Conservation (phyloP, 2,329 filamentous ascomycete species). For the Colletotrichum tamarilloi region DNA sequence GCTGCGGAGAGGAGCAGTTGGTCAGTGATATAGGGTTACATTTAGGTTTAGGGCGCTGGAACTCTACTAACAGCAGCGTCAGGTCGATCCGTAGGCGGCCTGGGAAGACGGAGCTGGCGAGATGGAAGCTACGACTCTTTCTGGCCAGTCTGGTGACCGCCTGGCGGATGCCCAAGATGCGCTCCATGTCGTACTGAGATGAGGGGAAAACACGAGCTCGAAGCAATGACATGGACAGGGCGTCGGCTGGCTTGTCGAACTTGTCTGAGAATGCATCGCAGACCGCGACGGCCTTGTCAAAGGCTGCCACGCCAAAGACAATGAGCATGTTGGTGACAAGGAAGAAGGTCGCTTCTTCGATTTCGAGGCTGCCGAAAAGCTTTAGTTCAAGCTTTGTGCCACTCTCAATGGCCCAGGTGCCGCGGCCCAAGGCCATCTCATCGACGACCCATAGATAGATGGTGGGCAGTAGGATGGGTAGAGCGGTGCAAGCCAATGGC, state of each 20-base stretch:
- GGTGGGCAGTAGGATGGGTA: conserved; percentile 73
- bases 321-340: conserved; percentile 76
- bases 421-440: conserved; percentile 72
- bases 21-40: conserved; percentile 19
- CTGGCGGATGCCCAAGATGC: conserved; percentile 68
- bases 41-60: too few relatives aligned
- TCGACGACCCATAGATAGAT: conserved; percentile 80
- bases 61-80: conserved; percentile 64
- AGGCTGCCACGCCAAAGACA: conserved; percentile 74
- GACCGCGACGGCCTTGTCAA: conserved; percentile 76
- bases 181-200: conserved; percentile 64
- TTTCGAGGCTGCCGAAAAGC: conserved; percentile 73
- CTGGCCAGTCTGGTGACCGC: conserved; percentile 66
- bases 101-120: conserved; percentile 76
- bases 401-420: conserved; percentile 77
- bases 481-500: conserved; percentile 65
- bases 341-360: conserved; percentile 83
- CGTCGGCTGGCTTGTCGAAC: conserved; percentile 61
- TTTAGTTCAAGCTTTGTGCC: conserved; percentile 74
- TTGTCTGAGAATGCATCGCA: conserved; percentile 70
- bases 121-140: conserved; percentile 80
- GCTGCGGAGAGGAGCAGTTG: conserved; percentile 42
- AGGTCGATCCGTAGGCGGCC: conserved; percentile 76
- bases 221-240: conserved; percentile 60
- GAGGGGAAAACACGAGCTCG: conserved; percentile 59